phyloP scores from a whole-genome alignment of 2,329 filamentous ascomycete genomes.

The Cryphonectria radicalis region DNA sequence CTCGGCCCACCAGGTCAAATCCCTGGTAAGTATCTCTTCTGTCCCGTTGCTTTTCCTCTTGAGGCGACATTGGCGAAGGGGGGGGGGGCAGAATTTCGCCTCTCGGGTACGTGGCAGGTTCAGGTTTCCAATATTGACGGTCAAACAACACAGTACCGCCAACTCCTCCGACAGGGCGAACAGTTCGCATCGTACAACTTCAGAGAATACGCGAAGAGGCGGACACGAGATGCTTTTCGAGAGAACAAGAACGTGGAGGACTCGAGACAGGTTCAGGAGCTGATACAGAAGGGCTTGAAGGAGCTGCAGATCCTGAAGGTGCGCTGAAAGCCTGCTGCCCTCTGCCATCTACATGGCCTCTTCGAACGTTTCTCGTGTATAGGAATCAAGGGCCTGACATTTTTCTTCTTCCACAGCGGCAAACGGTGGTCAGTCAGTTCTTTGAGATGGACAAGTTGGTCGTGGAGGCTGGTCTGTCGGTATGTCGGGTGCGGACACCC shows the following conservation, averaged over 20 bases:
- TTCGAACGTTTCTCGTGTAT: neutral
- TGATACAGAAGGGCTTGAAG: conserved; percentile 85
- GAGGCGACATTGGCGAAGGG: neutral
- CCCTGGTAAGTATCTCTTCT: conserved; percentile 50
- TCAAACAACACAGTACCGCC: conserved; percentile 72
- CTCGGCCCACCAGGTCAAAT: conserved; percentile 61
- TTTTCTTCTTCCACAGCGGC: conserved; percentile 64
- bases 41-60: conserved; percentile 27
- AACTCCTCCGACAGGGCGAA: conserved; percentile 80
- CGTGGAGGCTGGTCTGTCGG: conserved; percentile 83
- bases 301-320: conserved; percentile 93
- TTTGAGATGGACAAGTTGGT: conserved; percentile 91
- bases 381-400: conserved; percentile 14
- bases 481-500: conserved; percentile 46
- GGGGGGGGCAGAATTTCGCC: neutral
- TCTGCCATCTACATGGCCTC: neutral
- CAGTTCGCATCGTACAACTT: conserved; percentile 98
- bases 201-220: conserved; percentile 90
- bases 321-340: conserved; percentile 31
- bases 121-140: conserved; percentile 21
- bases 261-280: conserved; percentile 77
- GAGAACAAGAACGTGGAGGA: conserved; percentile 78
- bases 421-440: conserved; percentile 94
- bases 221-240: conserved; percentile 88
- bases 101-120: neutral